phyloP scores from a whole-genome alignment of 768 basidiomycete genomes.

The Agrocybe chaxingu region DNA sequence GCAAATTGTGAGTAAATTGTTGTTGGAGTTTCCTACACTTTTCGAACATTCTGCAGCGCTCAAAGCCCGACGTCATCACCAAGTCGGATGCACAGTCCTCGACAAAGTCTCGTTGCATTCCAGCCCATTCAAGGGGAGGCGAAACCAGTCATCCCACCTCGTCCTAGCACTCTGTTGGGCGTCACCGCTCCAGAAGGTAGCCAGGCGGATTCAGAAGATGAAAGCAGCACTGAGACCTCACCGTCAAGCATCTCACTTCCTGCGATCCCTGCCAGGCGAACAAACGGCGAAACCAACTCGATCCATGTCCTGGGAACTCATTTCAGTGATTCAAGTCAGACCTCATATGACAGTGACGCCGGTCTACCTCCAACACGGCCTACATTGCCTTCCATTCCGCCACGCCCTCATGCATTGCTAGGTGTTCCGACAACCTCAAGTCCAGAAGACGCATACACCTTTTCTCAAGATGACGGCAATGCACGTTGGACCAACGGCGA shows the following conservation, averaged over 20 bases:
- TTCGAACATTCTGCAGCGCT: constrained; percentile 6
- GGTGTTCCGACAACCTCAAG: constrained; percentile 8
- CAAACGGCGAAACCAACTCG: too few relatives aligned
- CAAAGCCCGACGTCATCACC: constrained; percentile 11
- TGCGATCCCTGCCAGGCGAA: too few relatives aligned
- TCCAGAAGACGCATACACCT: constrained; percentile 8
- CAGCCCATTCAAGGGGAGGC: constrained; percentile 7
- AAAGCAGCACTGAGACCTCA: too few relatives aligned
- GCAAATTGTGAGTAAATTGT: constrained; percentile 21
- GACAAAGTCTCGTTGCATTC: constrained; percentile 15
- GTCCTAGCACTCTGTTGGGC: constrained; percentile 9
- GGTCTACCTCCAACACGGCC: too few relatives aligned
- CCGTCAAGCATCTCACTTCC: too few relatives aligned
- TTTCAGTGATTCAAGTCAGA: too few relatives aligned
- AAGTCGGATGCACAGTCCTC: constrained; percentile 10
- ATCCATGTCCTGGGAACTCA: not conserved
- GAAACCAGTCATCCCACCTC: constrained; percentile 23
- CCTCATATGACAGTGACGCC: too few relatives aligned
- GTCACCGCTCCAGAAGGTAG: too few relatives aligned
- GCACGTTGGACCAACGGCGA: not conserved
- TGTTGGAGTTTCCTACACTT: not conserved
- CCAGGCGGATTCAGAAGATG: too few relatives aligned
- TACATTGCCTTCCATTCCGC: not conserved
- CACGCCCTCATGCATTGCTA: constrained; percentile 5
- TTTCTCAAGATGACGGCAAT: constrained; percentile 15